Conservation (phyloP, 2,329 filamentous ascomycete species). For the Elsinoe batatas region DNA sequence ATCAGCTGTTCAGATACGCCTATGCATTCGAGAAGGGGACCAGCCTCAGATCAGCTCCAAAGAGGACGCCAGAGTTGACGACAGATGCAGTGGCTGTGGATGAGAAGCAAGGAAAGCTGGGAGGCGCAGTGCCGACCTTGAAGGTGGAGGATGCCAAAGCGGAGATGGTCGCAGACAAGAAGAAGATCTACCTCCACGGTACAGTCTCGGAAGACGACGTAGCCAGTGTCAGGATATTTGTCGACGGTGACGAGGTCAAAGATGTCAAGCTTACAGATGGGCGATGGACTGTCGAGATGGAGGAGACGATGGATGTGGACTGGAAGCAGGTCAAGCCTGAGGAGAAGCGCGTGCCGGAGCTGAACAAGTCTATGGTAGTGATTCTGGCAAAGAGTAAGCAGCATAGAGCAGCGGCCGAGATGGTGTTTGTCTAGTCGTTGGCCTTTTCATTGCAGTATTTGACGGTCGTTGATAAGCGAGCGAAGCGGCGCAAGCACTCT, state of each 20-base stretch:
- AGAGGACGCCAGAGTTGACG: neutral
- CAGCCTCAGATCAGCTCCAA: neutral
- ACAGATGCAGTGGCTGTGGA: neutral
- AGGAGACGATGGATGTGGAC: no score
- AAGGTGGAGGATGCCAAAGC: neutral
- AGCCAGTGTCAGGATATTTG: neutral
- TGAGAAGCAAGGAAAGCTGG: neutral
- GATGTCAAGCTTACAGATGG: neutral
- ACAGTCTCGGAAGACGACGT: neutral
- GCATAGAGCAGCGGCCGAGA: no score
- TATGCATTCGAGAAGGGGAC: constrained; percentile 22
- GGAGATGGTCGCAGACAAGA: neutral
- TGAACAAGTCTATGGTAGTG: no score
- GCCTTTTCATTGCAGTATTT: no score
- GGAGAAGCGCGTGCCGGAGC: no score
- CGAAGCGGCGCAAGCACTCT: no score
- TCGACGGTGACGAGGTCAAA: neutral
- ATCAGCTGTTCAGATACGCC: constrained; percentile 23
- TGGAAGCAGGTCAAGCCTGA: no score
- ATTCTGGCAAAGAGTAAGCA: no score
- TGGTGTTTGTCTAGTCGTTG: no score
- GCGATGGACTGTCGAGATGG: no score
- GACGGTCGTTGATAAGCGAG: no score
- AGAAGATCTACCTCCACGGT: neutral
- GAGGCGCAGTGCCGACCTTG: neutral